Percentiles rank a stretch among this genome's conserved stretches.
These are phyloP conservation scores for Tetrapyrgos nigripes DNA, from an alignment of 1,284 basidiomycete genomes.

Conservation along the genomic window DNA sequence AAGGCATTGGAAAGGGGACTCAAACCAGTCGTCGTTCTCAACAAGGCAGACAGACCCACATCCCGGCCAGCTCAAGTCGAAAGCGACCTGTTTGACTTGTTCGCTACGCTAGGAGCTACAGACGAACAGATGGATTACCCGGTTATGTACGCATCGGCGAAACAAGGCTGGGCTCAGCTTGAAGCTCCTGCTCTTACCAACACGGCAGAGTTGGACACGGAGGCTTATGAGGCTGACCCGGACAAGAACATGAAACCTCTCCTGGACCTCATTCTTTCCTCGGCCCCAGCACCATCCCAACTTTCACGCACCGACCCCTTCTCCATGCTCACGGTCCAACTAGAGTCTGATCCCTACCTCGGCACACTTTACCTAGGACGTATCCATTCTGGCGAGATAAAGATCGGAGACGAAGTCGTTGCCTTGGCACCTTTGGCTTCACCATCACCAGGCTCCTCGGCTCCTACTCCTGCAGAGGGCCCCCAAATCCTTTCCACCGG, in stretches of 20 bases:
- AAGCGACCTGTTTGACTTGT: conserved; percentile 53
- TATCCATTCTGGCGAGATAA: conserved; percentile 46
- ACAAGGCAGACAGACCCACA: conserved; percentile 51
- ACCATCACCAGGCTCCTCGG: background rate
- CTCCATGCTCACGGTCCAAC: conserved; percentile 54
- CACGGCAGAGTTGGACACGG: conserved; percentile 13
- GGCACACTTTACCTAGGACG: conserved; percentile 52
- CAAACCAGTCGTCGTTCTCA: conserved; percentile 49
- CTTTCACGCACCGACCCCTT: conserved; percentile 45
- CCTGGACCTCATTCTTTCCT: conserved; percentile 49
- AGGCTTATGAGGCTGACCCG: conserved; percentile 6
- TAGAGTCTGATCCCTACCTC: conserved; percentile 52
- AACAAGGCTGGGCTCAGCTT: conserved; percentile 51
- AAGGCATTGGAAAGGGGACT: conserved; percentile 50
- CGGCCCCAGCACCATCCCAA: conserved; percentile 46
- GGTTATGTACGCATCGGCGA: conserved; percentile 53
- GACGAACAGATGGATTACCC: conserved; percentile 58
- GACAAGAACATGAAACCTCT: conserved; percentile 44
- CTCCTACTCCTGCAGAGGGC: conserved; percentile 21
- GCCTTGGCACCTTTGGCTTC: conserved; percentile 31
- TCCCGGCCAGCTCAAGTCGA: conserved; percentile 50
- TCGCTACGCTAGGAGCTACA: conserved; percentile 52
- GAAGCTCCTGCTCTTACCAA: conserved; percentile 25
- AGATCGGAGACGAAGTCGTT: conserved; percentile 43
- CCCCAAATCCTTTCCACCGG: conserved; percentile 44